Evolutionary conservation across 805 yeast genomes (phyloP).

Genomic region (Yarrowia keelungensis): DNA sequence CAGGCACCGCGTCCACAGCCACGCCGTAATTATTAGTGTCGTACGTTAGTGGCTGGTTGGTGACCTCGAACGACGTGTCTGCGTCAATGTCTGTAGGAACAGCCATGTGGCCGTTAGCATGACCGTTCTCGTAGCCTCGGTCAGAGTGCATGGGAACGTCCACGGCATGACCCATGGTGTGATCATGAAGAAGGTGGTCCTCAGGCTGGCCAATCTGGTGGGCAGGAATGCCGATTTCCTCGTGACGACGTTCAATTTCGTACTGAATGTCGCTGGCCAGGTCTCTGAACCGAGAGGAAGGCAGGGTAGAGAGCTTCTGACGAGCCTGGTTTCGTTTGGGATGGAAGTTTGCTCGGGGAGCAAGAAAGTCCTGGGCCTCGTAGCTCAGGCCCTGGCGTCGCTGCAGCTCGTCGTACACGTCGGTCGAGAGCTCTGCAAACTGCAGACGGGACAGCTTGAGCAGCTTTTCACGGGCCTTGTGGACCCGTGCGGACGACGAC

Average conservation of each 20-base stretch:
- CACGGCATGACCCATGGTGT: conserved; percentile 34
- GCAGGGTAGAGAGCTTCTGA: conserved; percentile 84
- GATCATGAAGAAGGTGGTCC: background rate
- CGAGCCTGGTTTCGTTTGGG: conserved; percentile 96
- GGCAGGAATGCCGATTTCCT: conserved; percentile 12
- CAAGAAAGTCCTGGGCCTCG: conserved; percentile 54
- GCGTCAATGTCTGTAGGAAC: conserved; percentile 8
- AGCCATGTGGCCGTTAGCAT: conserved; percentile 1
- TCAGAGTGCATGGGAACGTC: conserved; percentile 9
- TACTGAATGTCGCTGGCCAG: conserved; percentile 85
- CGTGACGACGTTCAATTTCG: conserved; percentile 79
- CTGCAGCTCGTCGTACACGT: conserved; percentile 89
- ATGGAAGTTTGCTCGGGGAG: conserved; percentile 78
- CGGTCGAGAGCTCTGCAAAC: conserved; percentile 88
- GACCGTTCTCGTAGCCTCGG: background rate
- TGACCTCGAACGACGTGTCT: conserved; percentile 15
- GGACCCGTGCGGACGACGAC: conserved; percentile 40
- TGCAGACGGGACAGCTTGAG: conserved; percentile 79
- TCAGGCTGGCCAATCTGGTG: conserved; percentile 6
- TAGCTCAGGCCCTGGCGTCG: conserved; percentile 63
- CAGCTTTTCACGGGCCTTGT: conserved; percentile 82
- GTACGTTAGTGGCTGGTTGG: conserved; percentile 17
- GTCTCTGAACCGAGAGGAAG: conserved; percentile 83
- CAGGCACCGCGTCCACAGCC: conserved; percentile 14
- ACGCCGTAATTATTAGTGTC: conserved; percentile 5